phyloP scores from a whole-genome alignment of 2,329 filamentous ascomycete species.

The Acrocalymma vagum region DNA sequence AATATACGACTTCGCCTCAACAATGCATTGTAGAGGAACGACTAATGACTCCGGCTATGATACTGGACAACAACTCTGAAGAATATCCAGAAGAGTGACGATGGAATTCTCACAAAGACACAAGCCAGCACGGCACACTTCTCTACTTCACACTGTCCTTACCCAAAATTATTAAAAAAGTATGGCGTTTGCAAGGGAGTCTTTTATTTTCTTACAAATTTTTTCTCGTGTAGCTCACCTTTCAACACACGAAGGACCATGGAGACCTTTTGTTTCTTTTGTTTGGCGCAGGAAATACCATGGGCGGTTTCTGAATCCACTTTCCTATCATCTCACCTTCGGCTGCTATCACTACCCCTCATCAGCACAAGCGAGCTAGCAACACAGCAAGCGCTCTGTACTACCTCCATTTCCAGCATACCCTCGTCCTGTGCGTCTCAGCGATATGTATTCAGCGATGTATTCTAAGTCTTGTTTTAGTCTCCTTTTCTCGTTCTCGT shows the following conservation, averaged over 20 bases:
- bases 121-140: conserved; percentile 1
- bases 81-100: conserved; percentile 12
- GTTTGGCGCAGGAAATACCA: conserved; percentile 9
- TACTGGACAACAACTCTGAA: conserved; percentile 17
- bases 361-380: conserved; percentile 26
- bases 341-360: conserved; percentile 20
- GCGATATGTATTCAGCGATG: conserved; percentile 22
- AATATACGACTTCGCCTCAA: too few species aligned
- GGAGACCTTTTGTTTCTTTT: not conserved
- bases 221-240: conserved; percentile 1
- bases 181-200: conserved; percentile 26
- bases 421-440: too few species aligned
- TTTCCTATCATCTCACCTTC: not conserved
- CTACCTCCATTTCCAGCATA: conserved; percentile 24
- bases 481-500: conserved; percentile 24
- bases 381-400: conserved; percentile 33
- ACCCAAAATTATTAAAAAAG: conserved; percentile 23
- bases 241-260: not conserved
- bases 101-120: conserved; percentile 8
- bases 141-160: conserved; percentile 17
- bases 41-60: conserved; percentile 32
- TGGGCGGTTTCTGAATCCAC: conserved; percentile 6
- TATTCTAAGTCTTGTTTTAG: conserved; percentile 14
- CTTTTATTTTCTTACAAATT: conserved; percentile 5
- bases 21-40: conserved; percentile 15